Base-by-base conservation (phyloP, 345 rosid genomes). In the Citrus mangshanensis region DNA sequence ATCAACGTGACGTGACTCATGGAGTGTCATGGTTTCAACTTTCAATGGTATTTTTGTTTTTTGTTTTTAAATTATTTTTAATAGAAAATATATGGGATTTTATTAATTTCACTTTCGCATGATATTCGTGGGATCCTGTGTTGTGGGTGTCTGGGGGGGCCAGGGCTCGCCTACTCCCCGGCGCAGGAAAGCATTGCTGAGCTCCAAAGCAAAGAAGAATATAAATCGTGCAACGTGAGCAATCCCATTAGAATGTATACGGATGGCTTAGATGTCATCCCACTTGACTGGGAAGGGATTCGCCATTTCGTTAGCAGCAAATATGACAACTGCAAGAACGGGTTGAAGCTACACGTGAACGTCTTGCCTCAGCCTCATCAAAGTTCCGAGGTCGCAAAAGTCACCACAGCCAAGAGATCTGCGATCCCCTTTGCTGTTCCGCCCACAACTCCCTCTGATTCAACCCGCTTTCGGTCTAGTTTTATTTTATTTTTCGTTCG, bases 141-240 rank as follows among this genome's bases (percentile, higher is more conserved):
- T 9, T 21, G 25, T 28, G 35, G 13, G n/a, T 27, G 38, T 19
- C 0, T 25, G 42, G 64, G 13, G n/a, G n/a, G n/a, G 16, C 51
- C 78, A 90, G 96, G 90, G 92, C 88, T 92, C 80, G 70, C 87
- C 72, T 87, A 86, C 88, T 86, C 89, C 4, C 86, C 81, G 25
- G 88, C 88, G 0, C 81, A 82, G 38, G 93, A 86, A 68, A 80
- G 81, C 72, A 67, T 92, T 35, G 82, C 79, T 30, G 96, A 92
- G 91, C 80, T 89, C 12, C 68, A 56, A 84, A 84, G 77, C 66
- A 80, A 79, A 77, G 88, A 74, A 49, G 93, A 90, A 59, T 92
- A 89, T 40, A 84, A 85, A 64, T 74, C 89, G 77, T 90, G 96
- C 60, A 81, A 92, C 79, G 81, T 83, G 16, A 62, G 80, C 54